A percentile compares a stretch with the other conserved stretches of the same genome.
phyloP scores from a whole-genome alignment of 2,329 filamentous ascomycete species.

The Seiridium unicorne region DNA sequence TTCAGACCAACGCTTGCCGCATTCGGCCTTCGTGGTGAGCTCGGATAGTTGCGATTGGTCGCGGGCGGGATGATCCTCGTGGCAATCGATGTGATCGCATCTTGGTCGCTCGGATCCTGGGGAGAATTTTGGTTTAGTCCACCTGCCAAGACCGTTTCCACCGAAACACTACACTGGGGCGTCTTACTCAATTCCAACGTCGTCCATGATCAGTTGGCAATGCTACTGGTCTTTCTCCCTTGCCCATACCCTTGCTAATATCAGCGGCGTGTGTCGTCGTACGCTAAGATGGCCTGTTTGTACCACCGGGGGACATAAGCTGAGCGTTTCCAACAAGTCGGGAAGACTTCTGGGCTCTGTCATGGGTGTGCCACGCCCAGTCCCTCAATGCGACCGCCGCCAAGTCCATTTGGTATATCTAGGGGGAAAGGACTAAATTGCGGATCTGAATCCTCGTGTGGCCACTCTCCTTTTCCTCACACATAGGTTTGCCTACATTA shows the following conservation, averaged over 20 bases:
- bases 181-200: neutral
- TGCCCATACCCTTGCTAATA: neutral
- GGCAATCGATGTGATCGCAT: neutral
- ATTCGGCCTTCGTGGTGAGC: neutral
- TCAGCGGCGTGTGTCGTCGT: neutral
- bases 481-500: neutral
- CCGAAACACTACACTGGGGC: neutral
- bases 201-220: neutral
- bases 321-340: neutral
- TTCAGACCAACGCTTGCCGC: conserved; percentile 4
- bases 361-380: neutral
- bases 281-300: neutral
- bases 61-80: neutral
- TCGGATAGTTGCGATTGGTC: conserved; percentile 4
- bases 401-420: neutral
- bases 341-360: neutral
- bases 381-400: neutral
- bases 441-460: neutral
- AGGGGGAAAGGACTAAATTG: neutral
- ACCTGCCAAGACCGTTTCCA: neutral
- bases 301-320: neutral
- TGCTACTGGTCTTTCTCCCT: neutral
- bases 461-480: neutral
- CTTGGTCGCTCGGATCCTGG: neutral
- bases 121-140: neutral